Evolutionary conservation across 768 basidiomycete genomes (phyloP).

Genomic region (Russula lepida): DNA sequence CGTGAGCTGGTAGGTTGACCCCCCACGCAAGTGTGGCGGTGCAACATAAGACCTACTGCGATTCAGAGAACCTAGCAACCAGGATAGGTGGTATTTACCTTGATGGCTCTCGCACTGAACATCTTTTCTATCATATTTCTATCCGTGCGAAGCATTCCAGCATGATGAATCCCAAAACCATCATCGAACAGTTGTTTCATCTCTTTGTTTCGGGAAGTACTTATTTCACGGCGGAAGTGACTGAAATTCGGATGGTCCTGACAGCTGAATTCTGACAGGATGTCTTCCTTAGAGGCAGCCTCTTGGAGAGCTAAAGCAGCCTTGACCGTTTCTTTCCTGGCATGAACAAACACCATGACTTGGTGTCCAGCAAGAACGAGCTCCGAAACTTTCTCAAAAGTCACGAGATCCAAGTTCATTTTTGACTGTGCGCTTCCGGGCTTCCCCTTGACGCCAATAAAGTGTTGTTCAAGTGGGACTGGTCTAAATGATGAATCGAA

Average conservation of each 20-base stretch:
- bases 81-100: slow-evolving; percentile 41
- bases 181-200: slow-evolving; percentile 89
- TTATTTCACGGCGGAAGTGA: slow-evolving; percentile 70
- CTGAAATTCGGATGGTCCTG: slow-evolving; percentile 70
- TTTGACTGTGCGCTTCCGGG: slow-evolving; percentile 60
- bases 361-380: slow-evolving; percentile 90
- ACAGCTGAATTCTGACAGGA: slow-evolving; percentile 69
- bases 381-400: slow-evolving; percentile 84
- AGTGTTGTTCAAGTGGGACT: slow-evolving; percentile 94
- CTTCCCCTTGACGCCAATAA: slow-evolving; percentile 89
- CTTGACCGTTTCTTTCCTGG: slow-evolving; percentile 96
- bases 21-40: slow-evolving; percentile 99
- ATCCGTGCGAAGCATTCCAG: slow-evolving; percentile 93
- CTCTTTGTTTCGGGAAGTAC: slow-evolving; percentile 84
- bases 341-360: slow-evolving; percentile 99
- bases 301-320: slow-evolving; percentile 77
- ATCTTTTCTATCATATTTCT: slow-evolving; percentile 91
- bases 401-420: slow-evolving; percentile 80
- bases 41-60: slow-evolving; percentile 84
- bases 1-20: slow-evolving; percentile 97
- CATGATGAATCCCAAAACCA: slow-evolving; percentile 97
- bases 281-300: slow-evolving; percentile 60
- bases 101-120: slow-evolving; percentile 87
- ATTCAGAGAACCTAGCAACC: background rate
- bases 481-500: slow-evolving; percentile 98